Percentiles rank a stretch among this genome's conserved stretches.
phyloP scores from a whole-genome alignment of 768 basidiomycete genomes.

The Bullera alba region DNA sequence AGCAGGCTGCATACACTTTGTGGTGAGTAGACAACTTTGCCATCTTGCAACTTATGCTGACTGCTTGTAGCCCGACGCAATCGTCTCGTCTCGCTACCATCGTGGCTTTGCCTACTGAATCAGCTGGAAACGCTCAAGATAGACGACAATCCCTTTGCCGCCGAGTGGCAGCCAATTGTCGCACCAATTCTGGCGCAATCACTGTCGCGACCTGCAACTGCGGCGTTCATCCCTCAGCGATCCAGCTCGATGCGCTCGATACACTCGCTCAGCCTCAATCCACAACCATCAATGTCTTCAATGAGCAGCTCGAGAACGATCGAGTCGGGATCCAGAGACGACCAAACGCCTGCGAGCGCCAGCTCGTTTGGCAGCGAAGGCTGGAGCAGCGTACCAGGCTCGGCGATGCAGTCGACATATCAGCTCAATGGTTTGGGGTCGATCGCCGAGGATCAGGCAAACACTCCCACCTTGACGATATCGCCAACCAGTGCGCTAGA shows the following conservation, averaged over 20 bases:
- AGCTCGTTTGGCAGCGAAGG: conserved; percentile 13
- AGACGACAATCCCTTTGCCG: conserved; percentile 94
- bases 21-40: conserved; percentile 18
- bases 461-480: conserved; percentile 10
- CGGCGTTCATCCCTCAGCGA: conserved; percentile 18
- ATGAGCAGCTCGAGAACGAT: neutral
- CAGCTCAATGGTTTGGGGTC: conserved; percentile 11
- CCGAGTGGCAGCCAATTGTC: conserved; percentile 83
- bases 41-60: conserved; percentile 2
- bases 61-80: conserved; percentile 65
- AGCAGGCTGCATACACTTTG: conserved; percentile 68
- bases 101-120: conserved; percentile 86
- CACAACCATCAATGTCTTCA: neutral
- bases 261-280: neutral
- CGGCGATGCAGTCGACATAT: conserved; percentile 13
- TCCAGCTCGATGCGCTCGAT: neutral
- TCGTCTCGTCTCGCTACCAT: conserved; percentile 78
- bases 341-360: conserved; percentile 6
- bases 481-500: neutral
- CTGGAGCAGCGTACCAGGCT: conserved; percentile 12
- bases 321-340: neutral
- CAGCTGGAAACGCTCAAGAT: conserved; percentile 74
- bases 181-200: conserved; percentile 75
- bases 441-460: conserved; percentile 27
- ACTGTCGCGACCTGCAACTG: conserved; percentile 52